Evolutionary conservation across 768 basidiomycete genomes (phyloP).

Genomic region (Lactarius pseudohatsudake): DNA sequence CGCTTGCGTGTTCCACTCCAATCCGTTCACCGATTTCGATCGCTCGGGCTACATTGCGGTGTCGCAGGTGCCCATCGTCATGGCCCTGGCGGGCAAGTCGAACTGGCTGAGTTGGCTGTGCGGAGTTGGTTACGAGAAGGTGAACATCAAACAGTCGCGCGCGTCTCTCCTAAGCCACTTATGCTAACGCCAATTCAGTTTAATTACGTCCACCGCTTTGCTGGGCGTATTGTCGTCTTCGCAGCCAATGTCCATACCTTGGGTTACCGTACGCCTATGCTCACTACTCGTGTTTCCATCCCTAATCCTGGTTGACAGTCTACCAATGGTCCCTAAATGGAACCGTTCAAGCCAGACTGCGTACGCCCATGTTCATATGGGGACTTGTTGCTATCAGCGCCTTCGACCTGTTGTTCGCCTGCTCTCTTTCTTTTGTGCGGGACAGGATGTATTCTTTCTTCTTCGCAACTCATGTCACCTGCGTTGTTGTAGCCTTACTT

Average conservation of each 20-base stretch:
- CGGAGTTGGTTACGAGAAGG: slow-evolving; percentile 50
- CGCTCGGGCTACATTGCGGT: slow-evolving; percentile 41
- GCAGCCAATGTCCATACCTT: slow-evolving; percentile 44
- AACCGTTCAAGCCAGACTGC: not conserved
- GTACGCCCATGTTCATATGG: slow-evolving; percentile 17
- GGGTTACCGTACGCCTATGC: slow-evolving; percentile 39
- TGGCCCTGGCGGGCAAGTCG: slow-evolving; percentile 51
- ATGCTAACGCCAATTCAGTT: slow-evolving; percentile 37
- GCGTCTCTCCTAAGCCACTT: not conserved
- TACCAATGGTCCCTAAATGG: slow-evolving; percentile 17
- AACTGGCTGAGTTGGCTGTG: slow-evolving; percentile 42
- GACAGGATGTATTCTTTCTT: slow-evolving; percentile 47
- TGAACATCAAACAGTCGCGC: slow-evolving; percentile 28
- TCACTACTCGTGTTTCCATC: not conserved
- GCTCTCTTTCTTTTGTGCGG: slow-evolving; percentile 44
- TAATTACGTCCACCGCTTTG: slow-evolving; percentile 57
- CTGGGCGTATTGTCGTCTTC: slow-evolving; percentile 44
- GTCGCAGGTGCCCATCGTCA: slow-evolving; percentile 48
- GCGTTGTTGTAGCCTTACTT: slow-evolving; percentile 42
- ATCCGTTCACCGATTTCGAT: slow-evolving; percentile 38
- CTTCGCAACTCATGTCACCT: slow-evolving; percentile 42
- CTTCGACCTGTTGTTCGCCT: slow-evolving; percentile 40
- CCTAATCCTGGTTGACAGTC: slow-evolving; percentile 10
- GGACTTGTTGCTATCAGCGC: slow-evolving; percentile 40
- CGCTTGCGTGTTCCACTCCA: slow-evolving; percentile 38